Percentiles rank a stretch among this genome's conserved stretches.
Conservation (phyloP, 2,329 filamentous ascomycete genomes). For the Dothideomycetes sp. region DNA sequence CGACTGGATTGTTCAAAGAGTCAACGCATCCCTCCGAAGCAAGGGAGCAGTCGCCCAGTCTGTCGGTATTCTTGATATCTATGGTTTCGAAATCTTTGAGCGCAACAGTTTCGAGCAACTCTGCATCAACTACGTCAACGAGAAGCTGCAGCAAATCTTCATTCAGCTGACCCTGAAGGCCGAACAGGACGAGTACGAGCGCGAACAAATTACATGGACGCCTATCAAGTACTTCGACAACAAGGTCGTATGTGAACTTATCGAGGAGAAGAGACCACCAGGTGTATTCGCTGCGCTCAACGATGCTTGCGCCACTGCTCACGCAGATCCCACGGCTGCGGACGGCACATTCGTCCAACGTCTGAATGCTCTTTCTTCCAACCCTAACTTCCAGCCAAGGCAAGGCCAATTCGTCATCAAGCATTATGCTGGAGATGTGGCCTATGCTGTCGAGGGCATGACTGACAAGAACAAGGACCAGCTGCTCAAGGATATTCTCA, state of each 20-base stretch:
- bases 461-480: slow-evolving; percentile 99
- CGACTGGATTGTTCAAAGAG: slow-evolving; percentile 92
- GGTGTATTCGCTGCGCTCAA: slow-evolving; percentile 94
- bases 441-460: slow-evolving; percentile 89
- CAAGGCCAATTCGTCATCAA: slow-evolving; percentile 98
- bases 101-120: slow-evolving; percentile 98
- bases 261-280: slow-evolving; percentile 81
- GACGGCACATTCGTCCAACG: slow-evolving; percentile 94
- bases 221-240: slow-evolving; percentile 99
- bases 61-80: slow-evolving; percentile 96
- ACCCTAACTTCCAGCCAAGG: slow-evolving; percentile 81
- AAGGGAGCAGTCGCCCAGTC: slow-evolving; percentile 67
- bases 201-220: slow-evolving; percentile 96
- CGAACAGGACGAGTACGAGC: slow-evolving; percentile 93
- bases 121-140: slow-evolving; percentile 99
- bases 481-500: slow-evolving; percentile 84
- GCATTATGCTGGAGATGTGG: slow-evolving; percentile 96
- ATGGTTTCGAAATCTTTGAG: slow-evolving; percentile 98
- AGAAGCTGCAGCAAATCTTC: slow-evolving; percentile 98
- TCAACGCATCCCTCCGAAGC: slow-evolving; percentile 80
- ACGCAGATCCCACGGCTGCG: slow-evolving; percentile 87
- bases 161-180: slow-evolving; percentile 95
- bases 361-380: slow-evolving; percentile 76
- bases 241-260: slow-evolving; percentile 95
- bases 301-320: slow-evolving; percentile 95